phyloP scores from a whole-genome alignment of 331 rosid genomes.

The Pyracantha coccinea region DNA sequence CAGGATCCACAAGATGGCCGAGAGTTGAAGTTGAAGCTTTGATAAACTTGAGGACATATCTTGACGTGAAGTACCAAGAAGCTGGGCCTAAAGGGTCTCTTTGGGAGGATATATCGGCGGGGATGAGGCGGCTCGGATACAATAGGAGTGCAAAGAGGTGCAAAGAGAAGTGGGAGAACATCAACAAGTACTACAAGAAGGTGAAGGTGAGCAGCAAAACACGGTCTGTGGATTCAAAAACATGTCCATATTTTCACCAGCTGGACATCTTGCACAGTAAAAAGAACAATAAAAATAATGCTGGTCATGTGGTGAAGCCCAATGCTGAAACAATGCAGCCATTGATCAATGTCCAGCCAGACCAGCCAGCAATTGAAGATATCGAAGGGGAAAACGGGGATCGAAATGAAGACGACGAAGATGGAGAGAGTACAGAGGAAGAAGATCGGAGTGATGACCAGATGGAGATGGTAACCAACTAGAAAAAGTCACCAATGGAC shows the following conservation, averaged over 20 bases:
- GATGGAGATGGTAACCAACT: slow-evolving; percentile 25
- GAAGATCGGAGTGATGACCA: slow-evolving; percentile 3
- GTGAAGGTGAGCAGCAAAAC: slow-evolving; percentile 60
- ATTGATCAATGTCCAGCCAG: slow-evolving; percentile 61
- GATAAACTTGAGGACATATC: slow-evolving; percentile 49
- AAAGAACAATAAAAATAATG: slow-evolving; percentile 20
- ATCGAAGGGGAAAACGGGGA: background rate
- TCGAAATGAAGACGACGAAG: slow-evolving; percentile 9
- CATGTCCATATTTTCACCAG: slow-evolving; percentile 80
- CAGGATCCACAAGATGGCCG: slow-evolving; percentile 75
- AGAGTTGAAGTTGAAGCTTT: slow-evolving; percentile 65
- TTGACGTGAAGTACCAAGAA: slow-evolving; percentile 68
- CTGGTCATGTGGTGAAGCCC: background rate
- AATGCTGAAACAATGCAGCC: slow-evolving; percentile 40
- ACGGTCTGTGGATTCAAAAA: slow-evolving; percentile 65
- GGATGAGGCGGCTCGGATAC: slow-evolving; percentile 63
- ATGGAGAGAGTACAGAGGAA: slow-evolving; percentile 19
- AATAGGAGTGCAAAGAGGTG: slow-evolving; percentile 73
- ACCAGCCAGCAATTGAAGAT: slow-evolving; percentile 25
- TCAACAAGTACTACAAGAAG: slow-evolving; percentile 93
- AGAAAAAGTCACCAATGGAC: slow-evolving; percentile 38
- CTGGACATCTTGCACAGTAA: slow-evolving; percentile 62
- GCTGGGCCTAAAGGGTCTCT: slow-evolving; percentile 79
- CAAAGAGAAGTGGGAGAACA: slow-evolving; percentile 99
- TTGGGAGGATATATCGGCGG: slow-evolving; percentile 85